Percentiles rank a stretch among this genome's conserved stretches.
Conservation (phyloP, 108 stramenopile genomes). For the Fragilaria radians region DNA sequence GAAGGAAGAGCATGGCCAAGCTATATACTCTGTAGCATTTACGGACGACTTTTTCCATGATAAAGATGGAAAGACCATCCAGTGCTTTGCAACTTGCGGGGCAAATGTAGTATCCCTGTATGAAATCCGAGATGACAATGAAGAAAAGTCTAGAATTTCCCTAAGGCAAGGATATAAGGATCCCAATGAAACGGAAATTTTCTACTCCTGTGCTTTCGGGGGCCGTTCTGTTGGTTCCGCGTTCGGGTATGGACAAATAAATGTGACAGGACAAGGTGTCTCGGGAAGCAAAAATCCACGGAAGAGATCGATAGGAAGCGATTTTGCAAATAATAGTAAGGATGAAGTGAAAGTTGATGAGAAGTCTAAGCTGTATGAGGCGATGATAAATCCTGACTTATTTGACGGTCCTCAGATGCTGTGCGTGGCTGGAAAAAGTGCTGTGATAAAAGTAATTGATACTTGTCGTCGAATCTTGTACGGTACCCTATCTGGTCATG, state of each 20-base stretch:
- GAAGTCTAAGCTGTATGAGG: neutral
- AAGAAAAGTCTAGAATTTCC: constrained; percentile 1
- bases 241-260: constrained; percentile 21
- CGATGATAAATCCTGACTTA: constrained; percentile 3
- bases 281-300: neutral
- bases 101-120: constrained; percentile 45
- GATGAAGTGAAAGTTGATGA: neutral
- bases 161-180: constrained; percentile 51
- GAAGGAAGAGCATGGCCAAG: constrained; percentile 38
- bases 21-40: constrained; percentile 53
- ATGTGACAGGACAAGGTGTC: constrained; percentile 2
- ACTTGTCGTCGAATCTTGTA: constrained; percentile 26
- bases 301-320: neutral
- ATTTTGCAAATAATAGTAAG: neutral
- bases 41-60: constrained; percentile 29
- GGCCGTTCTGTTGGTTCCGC: constrained; percentile 35
- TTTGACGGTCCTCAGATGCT: constrained; percentile 52
- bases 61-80: constrained; percentile 6
- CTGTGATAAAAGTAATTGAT: constrained; percentile 65
- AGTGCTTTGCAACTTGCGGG: constrained; percentile 58
- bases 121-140: constrained; percentile 19
- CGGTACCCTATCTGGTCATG: constrained; percentile 53
- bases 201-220: constrained; percentile 63
- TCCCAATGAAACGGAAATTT: constrained; percentile 43
- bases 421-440: constrained; percentile 48